Conservation (phyloP, 2,329 filamentous ascomycete species). For the Fusarium albosuccineum region DNA sequence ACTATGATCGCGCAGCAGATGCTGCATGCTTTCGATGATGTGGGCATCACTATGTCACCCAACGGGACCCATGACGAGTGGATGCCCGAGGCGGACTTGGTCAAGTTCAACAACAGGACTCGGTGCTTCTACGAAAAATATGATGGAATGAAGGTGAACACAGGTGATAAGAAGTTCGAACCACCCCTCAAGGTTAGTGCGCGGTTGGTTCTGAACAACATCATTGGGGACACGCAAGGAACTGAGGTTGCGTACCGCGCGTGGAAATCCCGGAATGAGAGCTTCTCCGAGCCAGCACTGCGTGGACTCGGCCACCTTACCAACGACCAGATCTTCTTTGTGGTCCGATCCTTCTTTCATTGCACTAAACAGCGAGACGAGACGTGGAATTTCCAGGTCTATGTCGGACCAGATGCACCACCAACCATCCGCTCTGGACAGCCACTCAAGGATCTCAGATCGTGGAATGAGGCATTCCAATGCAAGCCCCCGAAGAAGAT, state of each 20-base stretch:
- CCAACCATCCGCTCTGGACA: slow-evolving; percentile 35
- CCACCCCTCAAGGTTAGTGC: slow-evolving; percentile 35
- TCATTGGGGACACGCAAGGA: slow-evolving; percentile 49
- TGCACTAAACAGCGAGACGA: slow-evolving; percentile 50
- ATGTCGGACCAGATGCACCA: neutral
- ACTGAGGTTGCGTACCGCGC: slow-evolving; percentile 67
- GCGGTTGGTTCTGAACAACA: slow-evolving; percentile 3
- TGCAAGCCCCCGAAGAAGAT: slow-evolving; percentile 22
- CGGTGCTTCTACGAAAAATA: slow-evolving; percentile 31
- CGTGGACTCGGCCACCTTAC: slow-evolving; percentile 66
- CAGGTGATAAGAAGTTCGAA: neutral
- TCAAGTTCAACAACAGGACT: neutral
- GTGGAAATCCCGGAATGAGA: slow-evolving; percentile 58
- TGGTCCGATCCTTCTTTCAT: slow-evolving; percentile 69
- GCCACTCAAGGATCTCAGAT: slow-evolving; percentile 22
- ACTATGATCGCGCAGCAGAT: slow-evolving; percentile 24
- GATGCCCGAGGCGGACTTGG: slow-evolving; percentile 4
- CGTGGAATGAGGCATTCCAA: slow-evolving; percentile 33
- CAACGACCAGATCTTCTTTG: slow-evolving; percentile 72
- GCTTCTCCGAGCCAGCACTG: slow-evolving; percentile 48
- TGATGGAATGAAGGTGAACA: slow-evolving; percentile 6
- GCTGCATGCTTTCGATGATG: slow-evolving; percentile 24
- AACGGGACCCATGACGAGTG: slow-evolving; percentile 72
- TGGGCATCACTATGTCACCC: slow-evolving; percentile 43
- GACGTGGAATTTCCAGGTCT: neutral